A percentile compares a stretch with the other conserved stretches of the same genome.
Evolutionary conservation across 1,284 basidiomycete species (phyloP).

Genomic region (Trametes pubescens): DNA sequence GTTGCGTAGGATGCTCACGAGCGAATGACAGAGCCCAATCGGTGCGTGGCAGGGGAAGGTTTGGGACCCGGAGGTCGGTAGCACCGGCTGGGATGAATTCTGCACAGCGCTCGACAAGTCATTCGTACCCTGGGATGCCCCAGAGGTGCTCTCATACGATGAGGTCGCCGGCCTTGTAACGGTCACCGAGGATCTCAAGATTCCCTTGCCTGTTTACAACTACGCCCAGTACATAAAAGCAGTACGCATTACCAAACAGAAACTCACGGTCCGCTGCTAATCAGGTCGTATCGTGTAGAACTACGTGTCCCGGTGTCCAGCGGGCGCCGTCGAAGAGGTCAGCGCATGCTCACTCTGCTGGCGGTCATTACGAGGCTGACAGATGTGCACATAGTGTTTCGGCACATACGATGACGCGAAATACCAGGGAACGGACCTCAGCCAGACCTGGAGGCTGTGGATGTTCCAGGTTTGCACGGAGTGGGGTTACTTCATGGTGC

Average conservation of each 20-base stretch:
- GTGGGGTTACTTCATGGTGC: constrained; percentile 91
- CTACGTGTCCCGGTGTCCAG: constrained; percentile 66
- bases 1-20: not conserved
- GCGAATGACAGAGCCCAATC: constrained; percentile 48
- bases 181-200: constrained; percentile 46
- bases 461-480: constrained; percentile 92
- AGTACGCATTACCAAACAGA: constrained; percentile 44
- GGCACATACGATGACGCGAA: constrained; percentile 77
- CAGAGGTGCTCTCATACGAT: constrained; percentile 27
- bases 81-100: constrained; percentile 73
- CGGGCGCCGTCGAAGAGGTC: constrained; percentile 67
- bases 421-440: constrained; percentile 68
- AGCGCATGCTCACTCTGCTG: not conserved
- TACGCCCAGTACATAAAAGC: constrained; percentile 82
- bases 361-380: not conserved
- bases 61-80: constrained; percentile 81
- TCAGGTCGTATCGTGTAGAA: constrained; percentile 50
- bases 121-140: constrained; percentile 32
- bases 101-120: constrained; percentile 68
- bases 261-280: not conserved
- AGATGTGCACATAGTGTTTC: constrained; percentile 70
- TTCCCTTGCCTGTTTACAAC: constrained; percentile 71
- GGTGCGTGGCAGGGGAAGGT: constrained; percentile 69
- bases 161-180: constrained; percentile 43
- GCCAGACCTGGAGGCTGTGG: constrained; percentile 88